A percentile compares a stretch with the other conserved stretches of the same genome.
phyloP scores from a whole-genome alignment of 768 basidiomycete species.

The Leccinum broughii region DNA sequence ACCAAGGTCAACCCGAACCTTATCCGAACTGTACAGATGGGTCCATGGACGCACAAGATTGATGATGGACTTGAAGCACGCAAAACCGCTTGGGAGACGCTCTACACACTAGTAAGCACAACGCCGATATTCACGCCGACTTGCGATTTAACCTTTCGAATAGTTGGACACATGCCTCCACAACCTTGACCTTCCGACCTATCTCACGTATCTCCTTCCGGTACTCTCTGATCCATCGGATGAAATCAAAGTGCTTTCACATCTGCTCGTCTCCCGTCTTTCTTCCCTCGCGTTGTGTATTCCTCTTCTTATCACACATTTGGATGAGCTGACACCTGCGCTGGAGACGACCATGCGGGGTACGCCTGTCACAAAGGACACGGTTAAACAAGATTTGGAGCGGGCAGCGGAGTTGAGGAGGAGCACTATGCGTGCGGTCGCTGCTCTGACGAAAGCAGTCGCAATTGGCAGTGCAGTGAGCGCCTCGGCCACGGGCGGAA shows the following conservation, averaged over 20 bases:
- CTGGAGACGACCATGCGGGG: slow-evolving; percentile 91
- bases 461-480: slow-evolving; percentile 55
- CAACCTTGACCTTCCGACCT: slow-evolving; percentile 84
- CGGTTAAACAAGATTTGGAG: slow-evolving; percentile 91
- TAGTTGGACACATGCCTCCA: slow-evolving; percentile 90
- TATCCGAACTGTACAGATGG: slow-evolving; percentile 93
- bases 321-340: slow-evolving; percentile 82
- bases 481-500: slow-evolving; percentile 23
- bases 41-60: slow-evolving; percentile 95
- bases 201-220: slow-evolving; percentile 76
- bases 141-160: neutral
- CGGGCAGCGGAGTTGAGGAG: slow-evolving; percentile 88
- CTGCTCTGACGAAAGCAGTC: slow-evolving; percentile 76
- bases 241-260: slow-evolving; percentile 95
- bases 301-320: slow-evolving; percentile 50
- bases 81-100: slow-evolving; percentile 96
- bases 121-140: neutral
- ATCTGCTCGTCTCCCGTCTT: slow-evolving; percentile 93
- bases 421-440: slow-evolving; percentile 85
- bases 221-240: slow-evolving; percentile 89
- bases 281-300: slow-evolving; percentile 61
- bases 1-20: slow-evolving; percentile 76
- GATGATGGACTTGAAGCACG: slow-evolving; percentile 96
- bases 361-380: slow-evolving; percentile 86
- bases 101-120: slow-evolving; percentile 82